Evolutionary conservation across 2,329 filamentous ascomycete genomes (phyloP), one percentile per base, ranked within the genome.

Genomic region (Zymoseptoria passerinii): DNA sequence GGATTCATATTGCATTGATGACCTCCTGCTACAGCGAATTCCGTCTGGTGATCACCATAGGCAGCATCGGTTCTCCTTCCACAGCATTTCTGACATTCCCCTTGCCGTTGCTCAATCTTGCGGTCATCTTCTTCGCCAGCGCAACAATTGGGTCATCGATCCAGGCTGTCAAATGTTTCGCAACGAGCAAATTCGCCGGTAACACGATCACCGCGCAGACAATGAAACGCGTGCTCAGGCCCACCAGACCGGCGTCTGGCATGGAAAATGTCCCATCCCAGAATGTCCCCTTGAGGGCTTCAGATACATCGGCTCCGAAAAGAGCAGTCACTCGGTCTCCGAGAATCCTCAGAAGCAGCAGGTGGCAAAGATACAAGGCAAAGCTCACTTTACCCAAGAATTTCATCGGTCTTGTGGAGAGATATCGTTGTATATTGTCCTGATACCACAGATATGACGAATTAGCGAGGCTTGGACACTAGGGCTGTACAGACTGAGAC

Each of bases 341-440:
- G 50, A 53, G 16, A 1, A 77, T 77, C 64, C 83, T 81, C 66
- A 80, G 76, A 2, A 79, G 76, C 3, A 81, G 80, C 0, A 82
- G 81, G 67, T 86, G 83, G 74, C 84, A 80, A 13, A 86, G 76
- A 68, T 86, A 86, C 27, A 86, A 67, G 53, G 81, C 78, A 66
- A 83, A 86, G 55, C 81, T 84, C 63, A 85, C 80, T 66, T 79
- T 79, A 59, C 83, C 83, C 5, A 85, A 72, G 69, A 85, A 85
- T 66, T 83, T 81, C 2, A 83, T 73, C 16, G 76, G 64, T 1
- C 71, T 66, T 1, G 74, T 72, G 66, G 79, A 79, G 70, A 84
- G 83, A 58, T 83, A 72, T 0, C 72, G 70, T 65, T 80, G 79
- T 74, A 81, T 54, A 56, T 23, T 23, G 2, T 23, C 23, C 23